Percentiles rank a stretch among this genome's conserved stretches.
Evolutionary conservation across 371 early-diverging fungal genomes (phyloP).

Genomic region (Mortierella sp.): DNA sequence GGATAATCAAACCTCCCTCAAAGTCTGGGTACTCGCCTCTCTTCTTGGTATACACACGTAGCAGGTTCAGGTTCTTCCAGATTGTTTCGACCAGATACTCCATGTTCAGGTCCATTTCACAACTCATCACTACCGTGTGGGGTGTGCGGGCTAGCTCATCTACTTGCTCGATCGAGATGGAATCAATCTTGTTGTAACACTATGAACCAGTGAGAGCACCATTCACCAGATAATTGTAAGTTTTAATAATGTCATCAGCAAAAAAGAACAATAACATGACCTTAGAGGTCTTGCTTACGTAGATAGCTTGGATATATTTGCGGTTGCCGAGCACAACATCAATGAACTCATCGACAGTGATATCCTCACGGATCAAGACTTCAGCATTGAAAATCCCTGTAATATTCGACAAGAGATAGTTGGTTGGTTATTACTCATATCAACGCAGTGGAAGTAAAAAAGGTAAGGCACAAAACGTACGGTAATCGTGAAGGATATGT

Average conservation of each 20-base stretch:
- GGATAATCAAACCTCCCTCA: slow-evolving; percentile 94
- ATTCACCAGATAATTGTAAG: too few species aligned
- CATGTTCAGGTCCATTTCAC: slow-evolving; percentile 95
- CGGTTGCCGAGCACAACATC: slow-evolving; percentile 98
- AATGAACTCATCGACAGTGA: slow-evolving; percentile 98
- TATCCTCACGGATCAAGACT: slow-evolving; percentile 97
- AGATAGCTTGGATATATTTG: slow-evolving; percentile 96
- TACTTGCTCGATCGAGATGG: slow-evolving; percentile 96
- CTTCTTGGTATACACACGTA: slow-evolving; percentile 98
- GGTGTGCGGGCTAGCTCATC: slow-evolving; percentile 89
- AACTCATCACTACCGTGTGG: slow-evolving; percentile 93
- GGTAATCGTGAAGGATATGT: slow-evolving; percentile 97
- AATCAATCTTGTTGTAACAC: slow-evolving; percentile 99
- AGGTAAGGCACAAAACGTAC: slow-evolving; percentile 42
- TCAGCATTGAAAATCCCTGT: slow-evolving; percentile 98
- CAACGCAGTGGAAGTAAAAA: too few species aligned
- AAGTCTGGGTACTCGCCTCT: slow-evolving; percentile 97
- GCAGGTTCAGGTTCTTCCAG: slow-evolving; percentile 89
- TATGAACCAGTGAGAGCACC: slow-evolving; percentile 20
- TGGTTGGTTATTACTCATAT: too few species aligned
- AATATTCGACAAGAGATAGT: not conserved
- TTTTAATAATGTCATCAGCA: too few species aligned
- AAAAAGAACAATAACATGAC: too few species aligned
- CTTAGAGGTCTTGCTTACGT: too few species aligned
- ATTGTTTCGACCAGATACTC: slow-evolving; percentile 92